Percentiles rank a stretch among this genome's conserved stretches.
These are phyloP conservation scores for Pseudocercospora fijiensis DNA, from an alignment of 2,329 filamentous ascomycete genomes.

Conservation along the genomic window DNA sequence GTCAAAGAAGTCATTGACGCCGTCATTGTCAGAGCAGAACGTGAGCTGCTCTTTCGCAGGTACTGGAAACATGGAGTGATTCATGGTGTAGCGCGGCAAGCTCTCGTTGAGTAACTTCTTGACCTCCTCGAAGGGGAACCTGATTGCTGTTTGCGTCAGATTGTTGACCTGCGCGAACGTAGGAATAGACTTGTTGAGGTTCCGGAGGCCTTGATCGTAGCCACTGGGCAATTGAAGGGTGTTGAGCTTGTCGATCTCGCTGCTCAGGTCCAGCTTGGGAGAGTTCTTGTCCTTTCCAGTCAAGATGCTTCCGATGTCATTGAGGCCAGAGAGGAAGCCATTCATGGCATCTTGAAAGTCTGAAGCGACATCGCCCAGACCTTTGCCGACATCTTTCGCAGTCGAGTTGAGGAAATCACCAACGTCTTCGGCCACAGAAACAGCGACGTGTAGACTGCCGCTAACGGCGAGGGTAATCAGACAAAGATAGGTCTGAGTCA, in stretches of 20 bases:
- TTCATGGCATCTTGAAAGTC: conserved; percentile 56
- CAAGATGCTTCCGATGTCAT: conserved; percentile 44
- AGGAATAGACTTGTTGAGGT: conserved; percentile 76
- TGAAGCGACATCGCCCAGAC: conserved; percentile 47
- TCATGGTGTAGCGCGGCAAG: conserved; percentile 73
- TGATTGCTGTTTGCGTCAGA: conserved; percentile 70
- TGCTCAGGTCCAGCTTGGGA: conserved; percentile 64
- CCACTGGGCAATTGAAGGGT: conserved; percentile 66
- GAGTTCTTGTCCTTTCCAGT: conserved; percentile 43
- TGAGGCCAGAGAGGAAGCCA: conserved; percentile 53
- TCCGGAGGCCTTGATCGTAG: conserved; percentile 66
- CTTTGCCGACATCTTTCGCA: conserved; percentile 57
- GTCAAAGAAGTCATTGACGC: conserved; percentile 80
- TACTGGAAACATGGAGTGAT: conserved; percentile 74
- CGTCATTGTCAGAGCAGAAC: conserved; percentile 85
- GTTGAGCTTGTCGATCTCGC: conserved; percentile 65
- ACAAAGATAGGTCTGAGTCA: conserved; percentile 87
- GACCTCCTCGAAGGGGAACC: conserved; percentile 77
- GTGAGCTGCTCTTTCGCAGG: conserved; percentile 77
- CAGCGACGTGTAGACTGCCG: conserved; percentile 71
- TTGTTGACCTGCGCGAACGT: conserved; percentile 82
- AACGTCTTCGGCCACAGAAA: conserved; percentile 62
- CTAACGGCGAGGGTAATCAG: conserved; percentile 80
- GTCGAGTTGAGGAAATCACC: conserved; percentile 61
- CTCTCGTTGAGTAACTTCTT: conserved; percentile 69